A percentile compares a stretch with the other conserved stretches of the same genome.
Evolutionary conservation across 352 stramenopile species (phyloP).

Genomic region (Pythium myriotylum): DNA sequence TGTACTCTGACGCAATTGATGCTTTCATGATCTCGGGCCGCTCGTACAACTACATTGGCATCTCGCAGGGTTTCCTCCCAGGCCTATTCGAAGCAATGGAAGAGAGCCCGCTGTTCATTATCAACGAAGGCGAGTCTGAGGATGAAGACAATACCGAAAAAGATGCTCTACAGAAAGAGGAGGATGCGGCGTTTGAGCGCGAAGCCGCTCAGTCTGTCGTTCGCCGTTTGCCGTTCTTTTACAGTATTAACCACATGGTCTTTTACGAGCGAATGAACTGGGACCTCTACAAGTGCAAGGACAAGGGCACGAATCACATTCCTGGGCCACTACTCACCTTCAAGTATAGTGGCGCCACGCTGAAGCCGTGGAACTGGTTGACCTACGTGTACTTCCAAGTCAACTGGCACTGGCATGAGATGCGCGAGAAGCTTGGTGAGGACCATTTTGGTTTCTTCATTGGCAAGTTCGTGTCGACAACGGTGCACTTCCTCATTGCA

Average conservation of each 20-base stretch:
- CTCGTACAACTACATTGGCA: constrained; percentile 83
- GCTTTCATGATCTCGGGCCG: constrained; percentile 83
- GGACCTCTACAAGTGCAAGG: constrained; percentile 86
- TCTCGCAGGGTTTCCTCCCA: constrained; percentile 78
- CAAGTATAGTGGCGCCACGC: constrained; percentile 75
- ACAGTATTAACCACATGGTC: constrained; percentile 89
- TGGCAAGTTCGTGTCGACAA: constrained; percentile 53
- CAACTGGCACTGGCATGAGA: constrained; percentile 79
- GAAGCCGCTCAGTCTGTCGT: constrained; percentile 52
- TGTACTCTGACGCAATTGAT: constrained; percentile 84
- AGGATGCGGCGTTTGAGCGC: constrained; percentile 29
- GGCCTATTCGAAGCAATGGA: constrained; percentile 83
- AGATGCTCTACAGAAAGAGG: constrained; percentile 22
- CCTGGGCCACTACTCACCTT: constrained; percentile 73
- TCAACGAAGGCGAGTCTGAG: constrained; percentile 37
- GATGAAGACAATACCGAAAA: constrained; percentile 34
- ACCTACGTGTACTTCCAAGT: constrained; percentile 84
- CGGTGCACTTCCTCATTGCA: constrained; percentile 61
- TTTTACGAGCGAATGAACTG: constrained; percentile 89
- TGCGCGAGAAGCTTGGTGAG: constrained; percentile 59
- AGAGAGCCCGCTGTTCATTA: constrained; percentile 75
- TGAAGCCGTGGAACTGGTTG: constrained; percentile 85
- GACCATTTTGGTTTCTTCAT: constrained; percentile 69
- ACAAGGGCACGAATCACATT: constrained; percentile 52
- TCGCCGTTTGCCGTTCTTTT: constrained; percentile 78